A percentile compares a stretch with the other conserved stretches of the same genome.
phyloP scores from a whole-genome alignment of 805 yeast species.

The Zygoascus biomembranicola region DNA sequence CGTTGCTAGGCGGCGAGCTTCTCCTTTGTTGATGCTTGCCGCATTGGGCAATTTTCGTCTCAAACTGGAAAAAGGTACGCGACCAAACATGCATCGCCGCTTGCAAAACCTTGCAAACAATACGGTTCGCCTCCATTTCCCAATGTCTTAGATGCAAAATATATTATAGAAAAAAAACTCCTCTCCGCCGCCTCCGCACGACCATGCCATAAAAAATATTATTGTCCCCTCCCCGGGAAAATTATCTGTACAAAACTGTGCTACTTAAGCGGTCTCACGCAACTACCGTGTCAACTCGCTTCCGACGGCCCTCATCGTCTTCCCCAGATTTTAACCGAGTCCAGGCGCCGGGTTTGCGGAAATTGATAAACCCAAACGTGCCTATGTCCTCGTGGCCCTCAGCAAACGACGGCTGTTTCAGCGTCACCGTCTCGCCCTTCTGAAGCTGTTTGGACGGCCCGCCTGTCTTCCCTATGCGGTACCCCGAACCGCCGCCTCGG shows the following conservation, averaged over 20 bases:
- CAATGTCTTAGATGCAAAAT: neutral
- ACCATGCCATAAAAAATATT: neutral
- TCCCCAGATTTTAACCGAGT: conserved; percentile 12
- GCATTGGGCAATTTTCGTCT: neutral
- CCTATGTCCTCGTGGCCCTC: conserved; percentile 17
- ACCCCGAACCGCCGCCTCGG: neutral
- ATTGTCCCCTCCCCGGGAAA: too few relatives aligned
- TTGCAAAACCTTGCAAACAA: neutral
- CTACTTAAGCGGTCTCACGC: too few relatives aligned
- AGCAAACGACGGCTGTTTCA: conserved; percentile 19
- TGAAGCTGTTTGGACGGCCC: conserved; percentile 2
- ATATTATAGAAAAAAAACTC: neutral
- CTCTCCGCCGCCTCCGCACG: neutral
- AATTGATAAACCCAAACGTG: conserved; percentile 17
- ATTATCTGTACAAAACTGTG: too few relatives aligned
- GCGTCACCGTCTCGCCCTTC: conserved; percentile 18
- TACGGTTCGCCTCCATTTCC: neutral
- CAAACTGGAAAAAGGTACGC: neutral
- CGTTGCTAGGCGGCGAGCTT: neutral
- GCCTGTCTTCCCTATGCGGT: neutral
- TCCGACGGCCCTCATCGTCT: neutral
- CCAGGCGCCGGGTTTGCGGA: conserved; percentile 21
- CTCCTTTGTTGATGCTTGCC: neutral
- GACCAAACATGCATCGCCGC: neutral
- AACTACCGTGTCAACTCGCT: neutral